Evolutionary conservation across 331 rosid genomes (phyloP).

Genomic region (Pyracantha coccinea): DNA sequence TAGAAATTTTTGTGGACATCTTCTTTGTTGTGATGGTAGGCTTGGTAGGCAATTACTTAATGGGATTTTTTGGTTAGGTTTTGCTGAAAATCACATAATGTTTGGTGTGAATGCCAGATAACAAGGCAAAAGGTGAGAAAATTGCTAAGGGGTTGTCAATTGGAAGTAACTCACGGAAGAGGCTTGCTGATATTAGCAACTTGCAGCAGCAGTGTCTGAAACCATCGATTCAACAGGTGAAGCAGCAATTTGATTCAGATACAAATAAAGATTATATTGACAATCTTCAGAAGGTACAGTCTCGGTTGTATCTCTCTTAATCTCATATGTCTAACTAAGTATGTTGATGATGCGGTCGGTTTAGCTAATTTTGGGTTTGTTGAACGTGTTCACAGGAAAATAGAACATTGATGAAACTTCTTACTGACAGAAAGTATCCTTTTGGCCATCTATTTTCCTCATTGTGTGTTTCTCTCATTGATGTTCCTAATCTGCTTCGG

Average conservation of each 20-base stretch:
- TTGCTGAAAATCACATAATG: conserved; percentile 1
- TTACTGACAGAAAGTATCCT: conserved; percentile 69
- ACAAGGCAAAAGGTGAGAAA: conserved; percentile 27
- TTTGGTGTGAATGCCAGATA: conserved; percentile 30
- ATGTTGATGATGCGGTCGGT: neutral
- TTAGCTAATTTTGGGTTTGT: neutral
- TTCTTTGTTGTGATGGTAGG: neutral
- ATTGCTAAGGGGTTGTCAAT: conserved; percentile 21
- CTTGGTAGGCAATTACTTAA: neutral
- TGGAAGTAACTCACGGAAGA: conserved; percentile 41
- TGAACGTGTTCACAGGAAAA: conserved; percentile 51
- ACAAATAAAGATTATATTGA: conserved; percentile 25
- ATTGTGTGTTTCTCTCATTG: neutral
- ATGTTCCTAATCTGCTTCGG: neutral
- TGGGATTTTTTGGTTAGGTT: neutral
- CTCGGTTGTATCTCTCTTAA: neutral
- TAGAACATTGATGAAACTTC: conserved; percentile 36
- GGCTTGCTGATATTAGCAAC: conserved; percentile 72
- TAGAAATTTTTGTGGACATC: neutral
- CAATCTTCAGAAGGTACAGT: conserved; percentile 46
- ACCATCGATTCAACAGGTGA: conserved; percentile 19
- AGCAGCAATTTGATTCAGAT: conserved; percentile 19
- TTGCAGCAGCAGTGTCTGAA: conserved; percentile 18
- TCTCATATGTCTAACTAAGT: neutral
- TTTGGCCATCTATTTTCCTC: conserved; percentile 6